Base-by-base conservation (phyloP, 345 rosid genomes). In the Rhizophora apiculata region DNA sequence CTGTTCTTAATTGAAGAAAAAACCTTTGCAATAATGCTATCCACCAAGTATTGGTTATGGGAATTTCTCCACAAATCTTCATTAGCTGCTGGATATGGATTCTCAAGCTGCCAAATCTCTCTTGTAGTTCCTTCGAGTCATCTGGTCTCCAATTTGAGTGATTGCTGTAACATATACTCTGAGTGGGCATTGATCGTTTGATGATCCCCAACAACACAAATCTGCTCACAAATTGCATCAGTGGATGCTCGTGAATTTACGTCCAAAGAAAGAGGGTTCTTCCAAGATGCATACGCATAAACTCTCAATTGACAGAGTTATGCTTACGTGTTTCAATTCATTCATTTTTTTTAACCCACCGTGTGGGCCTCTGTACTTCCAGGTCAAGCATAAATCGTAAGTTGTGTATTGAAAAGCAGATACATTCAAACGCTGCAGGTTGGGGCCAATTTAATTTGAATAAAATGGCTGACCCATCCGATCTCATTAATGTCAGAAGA, bases 121-220 rank as follows among this genome's bases (percentile, higher is more conserved):
- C 89, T 31, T 84, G 82, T 58, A 71, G 67, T 64, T 80, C 88
- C 26, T 92, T 84, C 79, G 57, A 67, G 74, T 90, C 95, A 3
- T 69, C 93, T 1, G 96, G 97, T 62, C 89, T 90, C 76, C 98
- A 92, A 76, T 81, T 87, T 70, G 97, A 91, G 59, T 87, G 78
- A 78, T 37, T 49, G 59, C 68, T 32, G 39, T 5, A 49, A 29
- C 51, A 32, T 56, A 37, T 37, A 37, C 13, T 37, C 2, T 37
- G 46, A 37, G 46, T 9, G 32, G 31, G 52, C 60, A 39, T 29
- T 51, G 49, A 68, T 34, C 60, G 34, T 55, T 43, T n/a, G 57
- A 62, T 24, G 64, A 60, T 71, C 26, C 53, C 71, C 48, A 34
- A 60, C 61, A 32, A 30, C 68, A 32, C 9, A 27, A 52, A 65